phyloP scores from a whole-genome alignment of 1,284 basidiomycete species.

The Mycena sp. region DNA sequence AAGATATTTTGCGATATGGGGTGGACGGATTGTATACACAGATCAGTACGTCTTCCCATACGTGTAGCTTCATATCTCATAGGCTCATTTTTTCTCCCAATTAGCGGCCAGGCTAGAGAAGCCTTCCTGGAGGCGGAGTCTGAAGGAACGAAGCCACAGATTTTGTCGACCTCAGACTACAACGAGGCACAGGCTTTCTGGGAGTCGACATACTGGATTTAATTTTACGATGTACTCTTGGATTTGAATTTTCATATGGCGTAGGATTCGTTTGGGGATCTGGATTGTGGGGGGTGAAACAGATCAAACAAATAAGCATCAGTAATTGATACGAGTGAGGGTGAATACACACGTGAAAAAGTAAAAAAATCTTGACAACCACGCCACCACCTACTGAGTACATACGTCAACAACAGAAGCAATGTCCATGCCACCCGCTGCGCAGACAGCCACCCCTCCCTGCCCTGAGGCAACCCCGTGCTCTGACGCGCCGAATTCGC shows the following conservation, averaged over 20 bases:
- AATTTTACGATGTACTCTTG: not conserved
- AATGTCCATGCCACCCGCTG: not conserved
- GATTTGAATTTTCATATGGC: not conserved
- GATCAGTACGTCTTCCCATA: not conserved
- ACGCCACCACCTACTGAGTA: not conserved
- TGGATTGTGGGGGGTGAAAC: not conserved
- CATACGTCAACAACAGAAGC: not conserved
- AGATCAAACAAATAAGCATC: not conserved
- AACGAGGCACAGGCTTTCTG: constrained; percentile 15
- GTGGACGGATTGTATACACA: not conserved
- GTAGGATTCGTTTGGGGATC: not conserved
- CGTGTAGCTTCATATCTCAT: not conserved
- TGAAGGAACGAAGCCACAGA: not conserved
- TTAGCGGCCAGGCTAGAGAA: not conserved
- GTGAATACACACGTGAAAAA: too few relatives aligned
- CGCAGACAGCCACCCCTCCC: not conserved
- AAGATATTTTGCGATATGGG: constrained; percentile 10
- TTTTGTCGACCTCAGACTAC: constrained; percentile 9
- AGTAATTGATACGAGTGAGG: too few relatives aligned
- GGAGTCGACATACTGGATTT: constrained; percentile 8
- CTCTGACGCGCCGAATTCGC: not conserved
- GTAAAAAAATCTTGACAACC: too few relatives aligned
- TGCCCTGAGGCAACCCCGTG: not conserved
- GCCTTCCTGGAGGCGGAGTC: not conserved
- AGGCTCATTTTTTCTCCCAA: not conserved